Base-by-base conservation (phyloP, 768 basidiomycete species). In the Leccinum fibrillosum region DNA sequence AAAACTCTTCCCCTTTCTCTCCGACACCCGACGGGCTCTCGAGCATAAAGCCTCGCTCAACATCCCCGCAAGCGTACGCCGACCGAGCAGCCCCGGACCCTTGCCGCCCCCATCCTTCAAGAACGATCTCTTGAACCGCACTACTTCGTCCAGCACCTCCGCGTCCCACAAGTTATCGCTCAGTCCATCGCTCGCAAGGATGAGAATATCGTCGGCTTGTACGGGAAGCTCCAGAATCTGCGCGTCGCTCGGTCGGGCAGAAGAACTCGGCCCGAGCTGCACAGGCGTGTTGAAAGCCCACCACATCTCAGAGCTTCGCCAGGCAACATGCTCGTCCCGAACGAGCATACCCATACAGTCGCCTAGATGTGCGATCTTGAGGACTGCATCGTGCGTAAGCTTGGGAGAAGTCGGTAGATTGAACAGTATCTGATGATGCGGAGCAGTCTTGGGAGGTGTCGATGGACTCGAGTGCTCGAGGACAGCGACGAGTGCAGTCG, bases 271-370 rank as follows among this genome's bases (percentile, higher is more conserved):
- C 7, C 85, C 85, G 30, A 88, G 83, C 64, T 86, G 85, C 28
- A 80, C 76, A 0, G 84, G 86, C n/a, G 80, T 82, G 64, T 86
- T 86, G 71, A 86, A 86, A 13, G 80, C 82, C 82, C 92, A 94
- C 85, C 94, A 94, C 91, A 96, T 95, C 72, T 97, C 95, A 45
- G 90, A 84, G 51, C 86, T 90, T 32, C 94, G 80, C 86, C 93
- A 97, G 2, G 86, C 83, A 47, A 97, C 85, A 54, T 84, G 78
- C 48, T 89, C 83, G 6, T 82, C 86, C 2, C 94, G 84, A 19
- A 98, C 85, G 21, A 97, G 80, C 81, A 92, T 88, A 23, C 87
- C 86, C 82, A 89, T 89, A 69, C 92, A 92, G 66, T 95, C 92
- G 9, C 93, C 92, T 8, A 95, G 72, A 64, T 94, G 90, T 0